A percentile compares a stretch with the other conserved stretches of the same genome.
Conservation (phyloP, 106 monocot species). For the Phalaenopsis equestris region DNA sequence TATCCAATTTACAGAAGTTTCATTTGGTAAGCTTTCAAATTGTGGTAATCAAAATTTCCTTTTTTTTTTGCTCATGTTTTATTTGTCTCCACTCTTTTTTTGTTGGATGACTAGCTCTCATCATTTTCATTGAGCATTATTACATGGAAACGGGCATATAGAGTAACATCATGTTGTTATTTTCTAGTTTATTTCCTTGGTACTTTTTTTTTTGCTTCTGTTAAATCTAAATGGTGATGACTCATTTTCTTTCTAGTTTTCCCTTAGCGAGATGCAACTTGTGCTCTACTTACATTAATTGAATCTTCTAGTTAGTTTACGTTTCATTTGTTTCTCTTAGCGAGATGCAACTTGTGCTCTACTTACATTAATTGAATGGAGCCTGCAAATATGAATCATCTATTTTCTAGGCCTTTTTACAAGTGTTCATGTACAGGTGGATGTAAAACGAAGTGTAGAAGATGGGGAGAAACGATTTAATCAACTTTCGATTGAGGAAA, state of each 20-base stretch:
- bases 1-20: neutral
- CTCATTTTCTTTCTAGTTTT: neutral
- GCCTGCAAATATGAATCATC: neutral
- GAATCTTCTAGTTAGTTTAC: neutral
- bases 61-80: neutral
- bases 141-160: neutral
- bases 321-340: neutral
- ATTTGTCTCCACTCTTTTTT: neutral
- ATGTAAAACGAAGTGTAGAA: slow-evolving; percentile 68
- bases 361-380: neutral
- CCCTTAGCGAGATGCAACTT: neutral
- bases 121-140: neutral
- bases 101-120: neutral
- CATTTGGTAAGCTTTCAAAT: neutral
- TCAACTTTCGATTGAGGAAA: slow-evolving; percentile 87
- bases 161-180: neutral
- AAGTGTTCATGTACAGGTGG: slow-evolving; percentile 37
- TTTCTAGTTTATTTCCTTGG: neutral
- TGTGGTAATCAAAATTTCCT: neutral
- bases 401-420: neutral
- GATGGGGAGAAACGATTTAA: slow-evolving; percentile 93
- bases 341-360: neutral
- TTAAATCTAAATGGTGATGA: neutral
- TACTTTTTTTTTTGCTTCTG: neutral
- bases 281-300: neutral